These are phyloP conservation scores for Cryphonectria naterciae DNA, from an alignment of 2,329 filamentous ascomycete genomes.

Conservation along the genomic window DNA sequence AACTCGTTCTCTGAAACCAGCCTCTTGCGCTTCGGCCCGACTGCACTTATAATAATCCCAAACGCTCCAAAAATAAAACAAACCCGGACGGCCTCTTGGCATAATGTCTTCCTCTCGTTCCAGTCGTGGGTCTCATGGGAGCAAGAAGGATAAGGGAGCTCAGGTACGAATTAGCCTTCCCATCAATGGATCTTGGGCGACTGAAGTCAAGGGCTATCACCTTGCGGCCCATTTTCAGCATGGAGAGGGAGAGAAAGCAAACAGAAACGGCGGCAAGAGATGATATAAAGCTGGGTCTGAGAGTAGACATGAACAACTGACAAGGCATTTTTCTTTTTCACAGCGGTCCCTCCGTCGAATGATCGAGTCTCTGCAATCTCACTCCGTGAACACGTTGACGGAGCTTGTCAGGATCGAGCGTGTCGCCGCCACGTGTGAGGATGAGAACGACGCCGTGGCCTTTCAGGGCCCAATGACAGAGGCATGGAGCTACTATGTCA, in stretches of 20 bases:
- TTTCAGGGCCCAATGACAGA: conserved; percentile 68
- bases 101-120: conserved; percentile 28
- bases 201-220: background rate
- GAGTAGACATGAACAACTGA: background rate
- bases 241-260: background rate
- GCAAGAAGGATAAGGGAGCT: conserved; percentile 25
- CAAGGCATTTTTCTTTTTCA: background rate
- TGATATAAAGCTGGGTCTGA: background rate
- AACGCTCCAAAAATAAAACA: background rate
- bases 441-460: conserved; percentile 60
- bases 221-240: background rate
- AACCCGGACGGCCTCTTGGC: background rate
- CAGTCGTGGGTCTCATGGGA: conserved; percentile 15
- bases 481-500: conserved; percentile 74
- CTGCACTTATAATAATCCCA: background rate
- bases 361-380: conserved; percentile 65
- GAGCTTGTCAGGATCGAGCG: conserved; percentile 74
- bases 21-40: background rate
- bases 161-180: conserved; percentile 15
- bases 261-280: background rate
- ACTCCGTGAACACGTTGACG: conserved; percentile 74
- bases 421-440: conserved; percentile 60
- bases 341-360: conserved; percentile 52
- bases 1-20: background rate
- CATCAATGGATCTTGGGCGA: background rate